These are phyloP conservation scores for Actinidia polygama DNA, from an alignment of 179 eudicot species.

Conservation along the genomic window DNA sequence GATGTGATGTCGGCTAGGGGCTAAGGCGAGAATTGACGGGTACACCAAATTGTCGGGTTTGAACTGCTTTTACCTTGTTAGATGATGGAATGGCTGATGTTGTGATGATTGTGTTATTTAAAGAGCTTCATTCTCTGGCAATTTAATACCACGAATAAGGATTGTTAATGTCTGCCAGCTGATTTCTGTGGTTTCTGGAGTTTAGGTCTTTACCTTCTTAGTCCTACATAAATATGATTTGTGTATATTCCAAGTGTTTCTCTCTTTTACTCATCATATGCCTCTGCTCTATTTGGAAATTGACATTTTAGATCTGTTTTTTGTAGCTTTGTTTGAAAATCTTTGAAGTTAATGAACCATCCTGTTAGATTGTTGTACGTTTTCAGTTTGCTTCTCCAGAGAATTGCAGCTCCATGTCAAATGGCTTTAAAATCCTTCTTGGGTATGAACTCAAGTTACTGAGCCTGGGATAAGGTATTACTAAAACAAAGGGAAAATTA, in stretches of 20 bases:
- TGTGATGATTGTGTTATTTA: not conserved
- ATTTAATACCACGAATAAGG: not conserved
- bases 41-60: not conserved
- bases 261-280: not conserved
- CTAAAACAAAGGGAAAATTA: no score
- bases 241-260: not conserved
- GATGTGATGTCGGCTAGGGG: conserved; percentile 92
- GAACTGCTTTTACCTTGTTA: not conserved
- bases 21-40: conserved; percentile 27
- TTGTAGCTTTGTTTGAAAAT: not conserved
- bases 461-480: no score
- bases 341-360: conserved; percentile 7
- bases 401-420: no score
- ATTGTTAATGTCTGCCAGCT: not conserved
- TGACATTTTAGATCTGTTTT: not conserved
- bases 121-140: not conserved
- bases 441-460: no score
- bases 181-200: not conserved
- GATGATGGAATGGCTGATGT: not conserved
- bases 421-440: no score
- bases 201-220: not conserved
- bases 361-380: not conserved
- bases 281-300: not conserved
- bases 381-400: not conserved
- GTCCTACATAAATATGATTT: not conserved